phyloP scores from a whole-genome alignment of 306 rosid species.

The Quercus agrifolia region DNA sequence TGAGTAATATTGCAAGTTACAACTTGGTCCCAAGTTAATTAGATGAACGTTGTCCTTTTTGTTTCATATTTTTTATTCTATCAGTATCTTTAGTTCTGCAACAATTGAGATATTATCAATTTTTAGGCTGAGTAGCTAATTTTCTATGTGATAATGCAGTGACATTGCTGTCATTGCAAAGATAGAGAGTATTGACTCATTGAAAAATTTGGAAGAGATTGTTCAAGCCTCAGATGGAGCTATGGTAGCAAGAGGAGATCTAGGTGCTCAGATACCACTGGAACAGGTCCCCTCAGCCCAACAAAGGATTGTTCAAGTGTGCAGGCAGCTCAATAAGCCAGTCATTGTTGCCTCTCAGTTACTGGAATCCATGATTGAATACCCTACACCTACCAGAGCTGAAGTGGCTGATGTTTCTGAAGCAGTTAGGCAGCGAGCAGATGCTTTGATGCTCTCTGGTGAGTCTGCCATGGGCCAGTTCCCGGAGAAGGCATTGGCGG shows the following conservation, averaged over 20 bases:
- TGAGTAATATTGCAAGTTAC: neutral
- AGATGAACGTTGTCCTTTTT: neutral
- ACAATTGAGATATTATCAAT: slow-evolving; percentile 5
- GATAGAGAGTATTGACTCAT: slow-evolving; percentile 94
- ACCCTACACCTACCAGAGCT: slow-evolving; percentile 98
- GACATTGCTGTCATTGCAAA: slow-evolving; percentile 85
- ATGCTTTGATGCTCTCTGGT: slow-evolving; percentile 99
- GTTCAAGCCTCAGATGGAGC: slow-evolving; percentile 93
- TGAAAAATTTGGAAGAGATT: slow-evolving; percentile 94
- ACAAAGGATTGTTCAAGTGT: slow-evolving; percentile 85
- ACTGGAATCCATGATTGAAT: slow-evolving; percentile 98
- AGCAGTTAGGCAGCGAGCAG: slow-evolving; percentile 98
- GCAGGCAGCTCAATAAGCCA: slow-evolving; percentile 94
- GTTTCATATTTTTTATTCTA: neutral
- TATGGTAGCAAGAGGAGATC: slow-evolving; percentile 99
- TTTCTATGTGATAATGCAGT: slow-evolving; percentile 42
- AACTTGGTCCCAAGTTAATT: neutral
- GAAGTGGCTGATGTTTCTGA: slow-evolving; percentile 99
- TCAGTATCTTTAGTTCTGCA: neutral
- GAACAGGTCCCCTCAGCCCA: slow-evolving; percentile 98
- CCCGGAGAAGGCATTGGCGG: slow-evolving; percentile 94
- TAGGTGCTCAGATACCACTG: slow-evolving; percentile 97
- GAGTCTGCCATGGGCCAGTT: slow-evolving; percentile 99
- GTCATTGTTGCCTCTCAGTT: slow-evolving; percentile 98
- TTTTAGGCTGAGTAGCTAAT: neutral